Conservation (phyloP, 2,329 filamentous ascomycete genomes). For the Botryosphaeria dothidea region DNA sequence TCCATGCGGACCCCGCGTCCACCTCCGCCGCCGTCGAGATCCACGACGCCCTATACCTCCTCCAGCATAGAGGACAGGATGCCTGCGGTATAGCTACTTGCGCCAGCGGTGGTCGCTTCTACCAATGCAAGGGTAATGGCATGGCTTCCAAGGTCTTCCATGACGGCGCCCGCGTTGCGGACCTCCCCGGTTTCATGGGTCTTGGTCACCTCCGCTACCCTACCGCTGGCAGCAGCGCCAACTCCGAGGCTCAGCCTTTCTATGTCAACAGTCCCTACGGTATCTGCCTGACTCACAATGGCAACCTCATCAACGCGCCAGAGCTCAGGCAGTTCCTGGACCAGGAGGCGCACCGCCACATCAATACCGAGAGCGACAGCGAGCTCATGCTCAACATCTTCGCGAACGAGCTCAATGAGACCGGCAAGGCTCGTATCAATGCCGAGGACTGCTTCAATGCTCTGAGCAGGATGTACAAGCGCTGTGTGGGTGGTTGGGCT, state of each 20-base stretch:
- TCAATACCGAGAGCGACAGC: slow-evolving; percentile 88
- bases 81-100: slow-evolving; percentile 80
- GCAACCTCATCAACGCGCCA: slow-evolving; percentile 80
- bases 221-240: slow-evolving; percentile 80
- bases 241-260: slow-evolving; percentile 88
- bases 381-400: slow-evolving; percentile 89
- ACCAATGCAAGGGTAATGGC: slow-evolving; percentile 87
- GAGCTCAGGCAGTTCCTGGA: slow-evolving; percentile 73
- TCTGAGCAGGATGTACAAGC: slow-evolving; percentile 70
- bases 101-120: slow-evolving; percentile 75
- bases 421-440: slow-evolving; percentile 79
- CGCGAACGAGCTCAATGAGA: slow-evolving; percentile 77
- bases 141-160: slow-evolving; percentile 84
- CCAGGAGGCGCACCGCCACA: slow-evolving; percentile 76
- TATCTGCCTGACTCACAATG: slow-evolving; percentile 80
- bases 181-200: slow-evolving; percentile 84
- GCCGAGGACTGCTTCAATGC: slow-evolving; percentile 74
- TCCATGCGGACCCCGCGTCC: slow-evolving; percentile 44
- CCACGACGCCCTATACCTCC: slow-evolving; percentile 41
- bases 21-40: slow-evolving; percentile 43
- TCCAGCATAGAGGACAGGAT: slow-evolving; percentile 74
- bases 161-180: slow-evolving; percentile 71
- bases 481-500: slow-evolving; percentile 74
- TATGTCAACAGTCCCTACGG: slow-evolving; percentile 87
- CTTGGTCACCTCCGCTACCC: slow-evolving; percentile 86